Percentiles rank a stretch among this genome's conserved stretches.
Conservation (phyloP, 176 grass and related monocot genomes). For the Alopecurus myosuroides region DNA sequence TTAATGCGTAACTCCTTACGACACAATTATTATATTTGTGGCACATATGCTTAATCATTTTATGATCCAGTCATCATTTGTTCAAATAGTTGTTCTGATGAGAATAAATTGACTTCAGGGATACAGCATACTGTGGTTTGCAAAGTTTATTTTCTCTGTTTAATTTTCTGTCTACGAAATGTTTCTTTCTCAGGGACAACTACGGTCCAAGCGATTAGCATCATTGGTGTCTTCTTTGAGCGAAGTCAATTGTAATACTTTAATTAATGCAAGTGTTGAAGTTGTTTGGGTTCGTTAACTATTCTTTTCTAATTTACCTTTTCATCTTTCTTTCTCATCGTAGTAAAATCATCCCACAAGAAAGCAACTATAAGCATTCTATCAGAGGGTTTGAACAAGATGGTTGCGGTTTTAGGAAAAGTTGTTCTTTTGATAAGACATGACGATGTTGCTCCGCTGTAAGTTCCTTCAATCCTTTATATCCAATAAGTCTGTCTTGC, state of each 20-base stretch:
- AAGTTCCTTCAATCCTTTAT: slow-evolving; percentile 31
- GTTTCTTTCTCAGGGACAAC: slow-evolving; percentile 38
- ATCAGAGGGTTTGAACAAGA: slow-evolving; percentile 75
- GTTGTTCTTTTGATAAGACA: slow-evolving; percentile 73
- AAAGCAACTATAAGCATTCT: slow-evolving; percentile 52
- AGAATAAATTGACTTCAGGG: not conserved
- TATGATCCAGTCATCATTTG: not conserved
- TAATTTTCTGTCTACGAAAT: not conserved
- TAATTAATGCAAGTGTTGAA: slow-evolving; percentile 18
- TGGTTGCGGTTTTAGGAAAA: slow-evolving; percentile 55
- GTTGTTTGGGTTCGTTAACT: not conserved
- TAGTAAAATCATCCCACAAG: slow-evolving; percentile 70
- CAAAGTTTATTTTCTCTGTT: slow-evolving; percentile 22
- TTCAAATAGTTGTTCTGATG: not conserved
- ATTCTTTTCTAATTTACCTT: slow-evolving; percentile 7
- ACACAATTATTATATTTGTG: slow-evolving; percentile 9
- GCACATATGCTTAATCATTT: not conserved
- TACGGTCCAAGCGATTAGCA: slow-evolving; percentile 57
- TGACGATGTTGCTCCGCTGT: slow-evolving; percentile 81
- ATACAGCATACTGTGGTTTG: not conserved
- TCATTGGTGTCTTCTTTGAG: slow-evolving; percentile 50
- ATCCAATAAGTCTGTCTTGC: not conserved
- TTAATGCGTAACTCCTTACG: not conserved
- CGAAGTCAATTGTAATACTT: slow-evolving; percentile 66
- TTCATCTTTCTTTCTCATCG: slow-evolving; percentile 14